phyloP scores from a whole-genome alignment of 2,329 filamentous ascomycete genomes.

The Ophiostoma sp. region DNA sequence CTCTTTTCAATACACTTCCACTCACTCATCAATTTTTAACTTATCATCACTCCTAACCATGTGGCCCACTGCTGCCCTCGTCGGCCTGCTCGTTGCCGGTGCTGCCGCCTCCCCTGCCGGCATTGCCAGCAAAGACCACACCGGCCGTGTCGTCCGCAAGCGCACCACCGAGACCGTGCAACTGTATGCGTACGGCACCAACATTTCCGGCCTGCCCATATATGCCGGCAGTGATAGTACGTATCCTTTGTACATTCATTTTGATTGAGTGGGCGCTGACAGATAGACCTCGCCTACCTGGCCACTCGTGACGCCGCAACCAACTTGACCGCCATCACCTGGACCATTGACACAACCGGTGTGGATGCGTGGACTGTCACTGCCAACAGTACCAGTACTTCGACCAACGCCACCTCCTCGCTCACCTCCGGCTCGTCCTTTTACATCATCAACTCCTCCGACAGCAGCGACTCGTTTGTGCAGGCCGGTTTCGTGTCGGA shows the following conservation, averaged over 20 bases:
- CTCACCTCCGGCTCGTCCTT: not conserved
- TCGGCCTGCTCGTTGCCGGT: slow-evolving; percentile 6
- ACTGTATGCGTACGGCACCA: slow-evolving; percentile 17
- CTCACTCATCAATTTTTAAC: not conserved
- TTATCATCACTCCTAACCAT: not conserved
- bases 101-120: not conserved
- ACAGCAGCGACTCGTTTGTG: not conserved
- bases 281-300: slow-evolving; percentile 18
- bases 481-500: slow-evolving; percentile 14
- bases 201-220: not conserved
- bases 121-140: not conserved
- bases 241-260: not conserved
- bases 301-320: not conserved
- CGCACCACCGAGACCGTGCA: slow-evolving; percentile 18
- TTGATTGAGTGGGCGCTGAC: not conserved
- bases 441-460: slow-evolving; percentile 7
- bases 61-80: not conserved
- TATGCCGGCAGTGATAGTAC: slow-evolving; percentile 10
- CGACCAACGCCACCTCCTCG: not conserved
- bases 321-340: slow-evolving; percentile 21
- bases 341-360: slow-evolving; percentile 23
- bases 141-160: not conserved
- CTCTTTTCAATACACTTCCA: not conserved
- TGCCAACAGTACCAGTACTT: not conserved
- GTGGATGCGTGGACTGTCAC: slow-evolving; percentile 18